Conservation (phyloP, 73 alveolate genomes). For the Paramecium bursaria region DNA sequence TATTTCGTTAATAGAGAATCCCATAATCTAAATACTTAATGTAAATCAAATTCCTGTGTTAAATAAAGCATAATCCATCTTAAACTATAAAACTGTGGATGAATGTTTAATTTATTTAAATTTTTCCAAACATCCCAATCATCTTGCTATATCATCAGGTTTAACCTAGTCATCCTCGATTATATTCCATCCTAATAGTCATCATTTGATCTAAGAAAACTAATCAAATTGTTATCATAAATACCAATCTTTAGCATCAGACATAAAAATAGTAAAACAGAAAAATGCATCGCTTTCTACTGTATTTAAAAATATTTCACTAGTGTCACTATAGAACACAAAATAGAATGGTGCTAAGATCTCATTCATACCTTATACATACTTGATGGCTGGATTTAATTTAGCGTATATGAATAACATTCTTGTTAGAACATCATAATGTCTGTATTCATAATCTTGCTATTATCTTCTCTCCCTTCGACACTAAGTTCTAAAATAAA, state of each 20-base stretch:
- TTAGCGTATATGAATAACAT: conserved; percentile 92
- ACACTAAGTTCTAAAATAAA: conserved; percentile 47
- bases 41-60: conserved; percentile 68
- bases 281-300: conserved; percentile 93
- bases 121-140: conserved; percentile 42
- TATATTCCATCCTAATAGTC: conserved; percentile 86
- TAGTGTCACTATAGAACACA: conserved; percentile 83
- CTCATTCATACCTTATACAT: conserved; percentile 98
- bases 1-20: conserved; percentile 29
- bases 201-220: conserved; percentile 78
- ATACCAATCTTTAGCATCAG: conserved; percentile 91
- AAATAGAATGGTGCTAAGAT: conserved; percentile 92
- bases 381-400: conserved; percentile 86
- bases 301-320: conserved; percentile 72
- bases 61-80: conserved; percentile 54
- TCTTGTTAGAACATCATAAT: conserved; percentile 92
- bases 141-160: neutral
- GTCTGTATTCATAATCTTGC: conserved; percentile 80
- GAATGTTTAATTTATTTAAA: neutral
- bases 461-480: conserved; percentile 71
- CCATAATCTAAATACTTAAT: conserved; percentile 65
- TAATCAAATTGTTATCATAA: neutral
- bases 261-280: conserved; percentile 91
- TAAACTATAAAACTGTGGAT: conserved; percentile 44
- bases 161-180: conserved; percentile 62